Percentiles rank a stretch among this genome's conserved stretches.
These are phyloP conservation scores for Naganishia cerealis DNA, from an alignment of 1,284 basidiomycete genomes.

Conservation along the genomic window DNA sequence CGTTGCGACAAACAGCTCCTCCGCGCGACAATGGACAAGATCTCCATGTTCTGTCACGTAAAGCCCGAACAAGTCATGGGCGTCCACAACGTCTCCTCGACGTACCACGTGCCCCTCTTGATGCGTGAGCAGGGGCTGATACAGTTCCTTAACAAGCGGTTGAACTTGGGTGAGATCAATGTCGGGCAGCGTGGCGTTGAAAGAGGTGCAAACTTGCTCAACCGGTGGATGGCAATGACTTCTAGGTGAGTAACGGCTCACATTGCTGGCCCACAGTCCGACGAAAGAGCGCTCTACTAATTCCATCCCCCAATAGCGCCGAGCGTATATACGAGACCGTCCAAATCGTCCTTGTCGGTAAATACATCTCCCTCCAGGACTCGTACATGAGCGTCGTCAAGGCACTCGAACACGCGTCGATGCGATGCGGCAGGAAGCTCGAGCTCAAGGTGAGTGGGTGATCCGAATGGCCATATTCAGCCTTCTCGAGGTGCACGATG, in stretches of 20 bases:
- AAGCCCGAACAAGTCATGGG: conserved; percentile 89
- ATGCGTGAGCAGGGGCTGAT: conserved; percentile 90
- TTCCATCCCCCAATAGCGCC: conserved; percentile 59
- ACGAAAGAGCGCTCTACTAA: neutral
- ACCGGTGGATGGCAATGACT: conserved; percentile 81
- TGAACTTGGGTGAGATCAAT: conserved; percentile 68
- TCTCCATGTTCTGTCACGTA: conserved; percentile 99
- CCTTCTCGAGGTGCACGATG: neutral
- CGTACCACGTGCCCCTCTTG: conserved; percentile 95
- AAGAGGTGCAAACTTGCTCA: conserved; percentile 67
- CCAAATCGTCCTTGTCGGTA: conserved; percentile 89
- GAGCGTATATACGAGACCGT: conserved; percentile 91
- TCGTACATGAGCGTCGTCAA: conserved; percentile 99
- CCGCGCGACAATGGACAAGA: conserved; percentile 85
- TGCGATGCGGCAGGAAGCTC: conserved; percentile 83
- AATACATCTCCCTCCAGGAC: conserved; percentile 95
- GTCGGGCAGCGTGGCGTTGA: conserved; percentile 62
- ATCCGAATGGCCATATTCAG: neutral
- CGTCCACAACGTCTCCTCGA: conserved; percentile 92
- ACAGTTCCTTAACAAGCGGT: conserved; percentile 75
- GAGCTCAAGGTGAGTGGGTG: conserved; percentile 65
- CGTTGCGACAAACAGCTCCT: conserved; percentile 70
- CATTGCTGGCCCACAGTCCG: neutral
- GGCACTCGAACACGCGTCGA: conserved; percentile 92
- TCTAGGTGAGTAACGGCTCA: conserved; percentile 59